These are phyloP conservation scores for Saccharomyces hybrid DNA, from an alignment of 1,139 yeast species.

Conservation along the genomic window DNA sequence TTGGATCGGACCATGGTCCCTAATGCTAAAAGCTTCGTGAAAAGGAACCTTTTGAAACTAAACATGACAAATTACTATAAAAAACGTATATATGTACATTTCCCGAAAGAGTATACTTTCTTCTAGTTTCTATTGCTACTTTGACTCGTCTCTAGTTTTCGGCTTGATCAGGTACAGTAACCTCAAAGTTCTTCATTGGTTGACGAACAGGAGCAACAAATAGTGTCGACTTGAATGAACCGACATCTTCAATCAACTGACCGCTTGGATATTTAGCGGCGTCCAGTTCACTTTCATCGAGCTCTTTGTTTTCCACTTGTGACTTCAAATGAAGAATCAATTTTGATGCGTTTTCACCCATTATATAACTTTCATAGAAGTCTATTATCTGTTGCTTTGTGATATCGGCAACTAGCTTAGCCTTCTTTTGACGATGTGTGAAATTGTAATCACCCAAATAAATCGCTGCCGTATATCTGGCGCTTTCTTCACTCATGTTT, in stretches of 20 bases:
- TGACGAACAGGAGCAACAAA: constrained; percentile 40
- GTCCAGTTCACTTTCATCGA: constrained; percentile 23
- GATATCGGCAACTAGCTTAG: constrained; percentile 45
- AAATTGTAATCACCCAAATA: constrained; percentile 76
- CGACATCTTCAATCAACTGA: constrained; percentile 32
- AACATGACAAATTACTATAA: not conserved
- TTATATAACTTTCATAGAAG: constrained; percentile 45
- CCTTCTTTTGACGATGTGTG: constrained; percentile 48
- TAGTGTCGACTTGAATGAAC: constrained; percentile 38
- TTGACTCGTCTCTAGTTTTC: not conserved
- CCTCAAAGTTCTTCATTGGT: constrained; percentile 30
- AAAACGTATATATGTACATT: not conserved
- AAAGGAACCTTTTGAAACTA: not conserved
- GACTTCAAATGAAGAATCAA: constrained; percentile 65
- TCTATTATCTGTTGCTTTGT: constrained; percentile 50
- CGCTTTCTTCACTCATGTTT: constrained; percentile 69
- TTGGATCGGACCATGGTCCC: not conserved
- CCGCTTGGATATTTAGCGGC: constrained; percentile 33
- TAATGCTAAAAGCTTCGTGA: not conserved
- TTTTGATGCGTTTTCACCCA: constrained; percentile 39
- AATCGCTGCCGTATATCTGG: constrained; percentile 58
- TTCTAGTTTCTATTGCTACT: not conserved
- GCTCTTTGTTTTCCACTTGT: constrained; percentile 34
- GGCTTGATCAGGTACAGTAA: constrained; percentile 1
- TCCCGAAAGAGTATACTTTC: not conserved